These are phyloP conservation scores for Aspergillus steynii DNA, from an alignment of 495 filamentous ascomycete genomes.

Conservation along the genomic window DNA sequence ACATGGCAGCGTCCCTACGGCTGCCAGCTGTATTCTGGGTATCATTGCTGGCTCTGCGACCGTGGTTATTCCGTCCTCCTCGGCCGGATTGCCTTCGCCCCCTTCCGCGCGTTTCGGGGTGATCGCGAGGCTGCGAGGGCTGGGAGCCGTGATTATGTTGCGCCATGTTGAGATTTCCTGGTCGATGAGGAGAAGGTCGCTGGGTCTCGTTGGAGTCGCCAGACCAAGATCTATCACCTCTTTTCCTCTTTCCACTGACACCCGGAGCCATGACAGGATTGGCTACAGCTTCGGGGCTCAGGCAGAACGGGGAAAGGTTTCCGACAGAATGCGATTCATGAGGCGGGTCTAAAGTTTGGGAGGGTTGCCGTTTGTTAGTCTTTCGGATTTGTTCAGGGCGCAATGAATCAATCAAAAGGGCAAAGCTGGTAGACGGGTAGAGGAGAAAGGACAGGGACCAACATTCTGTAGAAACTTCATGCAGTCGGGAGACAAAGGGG, in stretches of 20 bases:
- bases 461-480: constrained; percentile 24
- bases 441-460: not conserved
- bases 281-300: constrained; percentile 28
- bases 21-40: constrained; percentile 33
- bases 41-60: constrained; percentile 33
- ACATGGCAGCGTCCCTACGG: constrained; percentile 40
- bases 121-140: constrained; percentile 35
- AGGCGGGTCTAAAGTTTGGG: constrained; percentile 27
- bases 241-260: constrained; percentile 58
- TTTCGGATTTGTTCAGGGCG: not conserved
- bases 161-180: constrained; percentile 58
- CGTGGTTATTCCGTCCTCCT: constrained; percentile 39
- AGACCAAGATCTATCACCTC: constrained; percentile 54
- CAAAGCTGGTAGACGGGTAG: not conserved
- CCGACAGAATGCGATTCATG: constrained; percentile 43
- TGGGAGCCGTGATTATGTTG: constrained; percentile 37
- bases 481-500: not conserved
- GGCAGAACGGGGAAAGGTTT: constrained; percentile 30
- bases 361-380: constrained; percentile 16
- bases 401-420: not conserved
- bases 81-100: constrained; percentile 45
- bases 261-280: constrained; percentile 50
- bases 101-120: constrained; percentile 46
- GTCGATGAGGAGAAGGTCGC: constrained; percentile 66
- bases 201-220: constrained; percentile 52